These are phyloP conservation scores for Cladochytrium tenue DNA, from an alignment of 371 early-diverging fungal genomes.

Conservation along the genomic window DNA sequence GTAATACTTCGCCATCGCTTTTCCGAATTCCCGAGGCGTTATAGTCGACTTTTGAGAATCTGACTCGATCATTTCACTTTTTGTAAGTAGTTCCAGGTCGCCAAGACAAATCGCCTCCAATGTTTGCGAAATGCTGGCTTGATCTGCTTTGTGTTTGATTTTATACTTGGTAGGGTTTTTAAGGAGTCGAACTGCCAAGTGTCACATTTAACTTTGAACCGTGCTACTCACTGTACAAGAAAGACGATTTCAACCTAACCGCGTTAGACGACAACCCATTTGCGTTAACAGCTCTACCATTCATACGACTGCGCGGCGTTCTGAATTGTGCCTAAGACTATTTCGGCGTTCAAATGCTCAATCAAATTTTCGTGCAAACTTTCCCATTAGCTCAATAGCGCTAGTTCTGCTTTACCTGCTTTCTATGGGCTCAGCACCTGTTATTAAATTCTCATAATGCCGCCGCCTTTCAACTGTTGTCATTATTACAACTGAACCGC, in stretches of 20 bases:
- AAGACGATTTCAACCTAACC: slow-evolving; percentile 76
- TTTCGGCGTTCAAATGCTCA: slow-evolving; percentile 83
- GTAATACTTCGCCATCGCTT: slow-evolving; percentile 48
- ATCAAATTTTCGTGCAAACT: slow-evolving; percentile 71
- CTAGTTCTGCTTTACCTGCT: slow-evolving; percentile 51
- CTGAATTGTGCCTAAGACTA: slow-evolving; percentile 70
- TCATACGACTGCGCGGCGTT: slow-evolving; percentile 56
- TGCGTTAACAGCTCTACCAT: too few species aligned
- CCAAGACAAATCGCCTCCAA: slow-evolving; percentile 55
- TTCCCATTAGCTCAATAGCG: background rate
- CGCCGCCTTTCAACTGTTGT: slow-evolving; percentile 57
- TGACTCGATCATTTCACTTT: slow-evolving; percentile 28
- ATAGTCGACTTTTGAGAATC: slow-evolving; percentile 16
- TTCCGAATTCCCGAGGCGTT: slow-evolving; percentile 36
- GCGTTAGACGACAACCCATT: too few species aligned
- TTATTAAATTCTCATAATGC: slow-evolving; percentile 59
- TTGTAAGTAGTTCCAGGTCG: slow-evolving; percentile 42
- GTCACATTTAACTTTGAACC: background rate
- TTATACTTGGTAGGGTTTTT: slow-evolving; percentile 67
- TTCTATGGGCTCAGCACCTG: slow-evolving; percentile 63
- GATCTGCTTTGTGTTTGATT: slow-evolving; percentile 10
- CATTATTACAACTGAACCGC: slow-evolving; percentile 77
- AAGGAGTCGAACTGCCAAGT: slow-evolving; percentile 50
- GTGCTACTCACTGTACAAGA: slow-evolving; percentile 54
- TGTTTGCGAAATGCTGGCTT: background rate